phyloP scores from a whole-genome alignment of 2,329 filamentous ascomycete species.

The Microdochium trichocladiopsis region DNA sequence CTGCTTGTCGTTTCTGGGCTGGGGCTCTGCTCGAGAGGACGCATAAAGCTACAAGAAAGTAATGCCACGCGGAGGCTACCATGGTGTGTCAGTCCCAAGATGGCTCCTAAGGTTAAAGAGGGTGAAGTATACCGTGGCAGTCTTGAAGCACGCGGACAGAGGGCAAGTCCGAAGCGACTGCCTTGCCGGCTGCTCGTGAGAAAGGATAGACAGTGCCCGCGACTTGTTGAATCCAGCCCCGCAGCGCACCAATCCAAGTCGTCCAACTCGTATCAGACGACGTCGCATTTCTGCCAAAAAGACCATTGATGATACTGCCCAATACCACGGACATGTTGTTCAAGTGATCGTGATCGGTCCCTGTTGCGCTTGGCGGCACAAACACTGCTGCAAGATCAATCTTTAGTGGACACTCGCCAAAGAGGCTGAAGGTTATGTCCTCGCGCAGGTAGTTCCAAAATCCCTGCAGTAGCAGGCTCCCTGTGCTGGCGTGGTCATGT shows the following conservation, averaged over 20 bases:
- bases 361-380: background rate
- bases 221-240: conserved; percentile 20
- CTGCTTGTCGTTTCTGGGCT: conserved; percentile 1
- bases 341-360: conserved; percentile 24
- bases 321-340: conserved; percentile 34
- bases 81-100: background rate
- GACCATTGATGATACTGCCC: conserved; percentile 32
- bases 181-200: conserved; percentile 7
- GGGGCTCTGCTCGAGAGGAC: conserved; percentile 18
- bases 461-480: conserved; percentile 28
- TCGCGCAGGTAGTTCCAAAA: conserved; percentile 46
- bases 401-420: conserved; percentile 30
- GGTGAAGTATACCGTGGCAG: conserved; percentile 29
- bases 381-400: conserved; percentile 19
- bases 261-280: conserved; percentile 10
- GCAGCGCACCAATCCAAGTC: conserved; percentile 11
- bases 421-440: conserved; percentile 46
- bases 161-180: conserved; percentile 19
- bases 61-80: conserved; percentile 33
- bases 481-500: conserved; percentile 5
- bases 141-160: conserved; percentile 30
- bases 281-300: conserved; percentile 12
- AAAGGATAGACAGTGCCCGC: conserved; percentile 25
- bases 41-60: conserved; percentile 27
- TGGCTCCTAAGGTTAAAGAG: background rate